These are phyloP conservation scores for Pelargonium cotyledonis DNA, from an alignment of 441 rosid genomes.

Conservation along the genomic window DNA sequence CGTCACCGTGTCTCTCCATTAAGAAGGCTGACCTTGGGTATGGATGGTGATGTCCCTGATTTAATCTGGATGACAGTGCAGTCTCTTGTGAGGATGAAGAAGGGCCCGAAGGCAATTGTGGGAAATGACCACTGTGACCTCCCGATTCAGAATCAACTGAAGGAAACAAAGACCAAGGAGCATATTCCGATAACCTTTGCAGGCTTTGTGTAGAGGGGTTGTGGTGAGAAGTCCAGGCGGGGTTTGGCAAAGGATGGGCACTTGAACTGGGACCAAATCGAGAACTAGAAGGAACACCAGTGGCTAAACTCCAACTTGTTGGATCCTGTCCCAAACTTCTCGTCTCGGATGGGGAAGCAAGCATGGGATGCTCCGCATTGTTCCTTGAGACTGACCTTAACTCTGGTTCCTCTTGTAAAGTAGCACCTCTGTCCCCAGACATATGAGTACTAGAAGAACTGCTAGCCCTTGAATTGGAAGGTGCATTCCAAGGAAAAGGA, in stretches of 20 bases:
- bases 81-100: slow-evolving; percentile 46
- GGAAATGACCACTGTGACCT: slow-evolving; percentile 46
- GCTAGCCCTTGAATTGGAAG: slow-evolving; percentile 43
- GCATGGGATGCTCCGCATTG: slow-evolving; percentile 44
- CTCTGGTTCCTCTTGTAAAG: slow-evolving; percentile 40
- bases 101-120: slow-evolving; percentile 47
- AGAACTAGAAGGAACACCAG: slow-evolving; percentile 40
- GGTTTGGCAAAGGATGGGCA: slow-evolving; percentile 36
- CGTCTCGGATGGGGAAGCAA: slow-evolving; percentile 41
- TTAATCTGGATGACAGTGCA: slow-evolving; percentile 39
- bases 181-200: slow-evolving; percentile 46
- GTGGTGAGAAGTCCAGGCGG: slow-evolving; percentile 48
- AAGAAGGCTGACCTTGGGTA: slow-evolving; percentile 48
- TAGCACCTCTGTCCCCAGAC: slow-evolving; percentile 42
- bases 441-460: slow-evolving; percentile 30
- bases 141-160: slow-evolving; percentile 47
- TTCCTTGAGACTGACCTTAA: slow-evolving; percentile 46
- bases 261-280: slow-evolving; percentile 45
- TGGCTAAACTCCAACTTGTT: slow-evolving; percentile 52
- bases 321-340: slow-evolving; percentile 62
- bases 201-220: slow-evolving; percentile 32
- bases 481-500: slow-evolving; percentile 43
- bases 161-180: slow-evolving; percentile 74
- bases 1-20: slow-evolving; percentile 54
- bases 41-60: slow-evolving; percentile 42